These are phyloP conservation scores for Coniosporium tulheliwenetii DNA, from an alignment of 2,329 filamentous ascomycete genomes.

Conservation along the genomic window DNA sequence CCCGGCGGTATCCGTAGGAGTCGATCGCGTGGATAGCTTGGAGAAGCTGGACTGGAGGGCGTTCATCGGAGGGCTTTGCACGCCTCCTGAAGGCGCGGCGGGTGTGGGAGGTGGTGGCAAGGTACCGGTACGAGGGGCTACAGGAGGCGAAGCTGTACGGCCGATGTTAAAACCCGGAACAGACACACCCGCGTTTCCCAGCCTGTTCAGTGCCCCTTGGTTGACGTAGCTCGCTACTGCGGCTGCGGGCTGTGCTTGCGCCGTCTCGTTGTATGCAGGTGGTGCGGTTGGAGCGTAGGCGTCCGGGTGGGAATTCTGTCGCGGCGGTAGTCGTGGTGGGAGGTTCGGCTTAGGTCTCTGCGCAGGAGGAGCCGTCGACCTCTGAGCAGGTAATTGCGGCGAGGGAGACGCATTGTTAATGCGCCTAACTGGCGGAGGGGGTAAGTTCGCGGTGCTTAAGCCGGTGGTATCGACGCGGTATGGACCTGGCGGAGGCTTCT, in stretches of 20 bases:
- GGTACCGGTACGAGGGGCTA: constrained; percentile 12
- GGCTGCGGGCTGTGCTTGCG: constrained; percentile 11
- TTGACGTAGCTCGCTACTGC: constrained; percentile 28
- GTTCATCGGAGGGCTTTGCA: constrained; percentile 34
- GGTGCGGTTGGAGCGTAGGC: constrained; percentile 28
- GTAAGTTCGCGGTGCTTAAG: constrained; percentile 50
- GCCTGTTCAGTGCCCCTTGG: constrained; percentile 45
- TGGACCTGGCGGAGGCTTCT: constrained; percentile 38
- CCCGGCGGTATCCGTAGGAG: constrained; percentile 8
- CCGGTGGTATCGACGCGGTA: constrained; percentile 59
- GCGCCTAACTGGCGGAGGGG: constrained; percentile 50
- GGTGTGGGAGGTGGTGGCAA: constrained; percentile 1
- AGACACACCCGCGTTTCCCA: constrained; percentile 60
- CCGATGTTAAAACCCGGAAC: constrained; percentile 68
- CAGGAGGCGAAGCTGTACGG: constrained; percentile 15
- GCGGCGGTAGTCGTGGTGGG: constrained; percentile 57
- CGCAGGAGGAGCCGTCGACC: constrained; percentile 8
- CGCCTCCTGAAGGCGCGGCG: constrained; percentile 1
- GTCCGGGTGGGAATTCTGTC: constrained; percentile 39
- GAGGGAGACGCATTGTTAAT: constrained; percentile 13
- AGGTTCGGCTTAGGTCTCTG: constrained; percentile 35
- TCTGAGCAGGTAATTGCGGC: constrained; percentile 2
- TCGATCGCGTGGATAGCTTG: constrained; percentile 18
- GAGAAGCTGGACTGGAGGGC: constrained; percentile 55
- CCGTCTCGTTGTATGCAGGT: constrained; percentile 31